Conservation (phyloP, 495 filamentous ascomycete species). For the Hypoxylon trugodes region DNA sequence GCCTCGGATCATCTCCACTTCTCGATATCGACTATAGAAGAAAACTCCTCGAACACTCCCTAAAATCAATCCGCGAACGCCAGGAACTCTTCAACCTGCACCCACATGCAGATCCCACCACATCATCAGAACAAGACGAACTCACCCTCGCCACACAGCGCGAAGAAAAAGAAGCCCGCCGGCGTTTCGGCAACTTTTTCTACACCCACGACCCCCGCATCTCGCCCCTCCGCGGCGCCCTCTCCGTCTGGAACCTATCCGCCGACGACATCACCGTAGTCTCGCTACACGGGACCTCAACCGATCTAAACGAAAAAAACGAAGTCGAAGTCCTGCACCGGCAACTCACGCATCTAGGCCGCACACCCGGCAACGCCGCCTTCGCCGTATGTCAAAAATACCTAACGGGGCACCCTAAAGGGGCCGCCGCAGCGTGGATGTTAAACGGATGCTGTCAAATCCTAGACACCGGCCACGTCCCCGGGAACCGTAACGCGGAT, state of each 20-base stretch:
- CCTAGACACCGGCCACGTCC: constrained; percentile 87
- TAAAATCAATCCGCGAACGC: constrained; percentile 90
- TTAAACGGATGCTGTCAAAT: constrained; percentile 96
- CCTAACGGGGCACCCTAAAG: constrained; percentile 97
- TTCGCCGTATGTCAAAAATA: constrained; percentile 99
- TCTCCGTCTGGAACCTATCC: constrained; percentile 95
- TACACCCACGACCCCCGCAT: constrained; percentile 93
- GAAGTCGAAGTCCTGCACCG: constrained; percentile 96
- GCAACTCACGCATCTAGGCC: constrained; percentile 90
- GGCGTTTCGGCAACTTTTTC: constrained; percentile 92
- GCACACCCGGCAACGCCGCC: constrained; percentile 91
- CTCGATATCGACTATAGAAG: constrained; percentile 95
- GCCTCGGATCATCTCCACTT: constrained; percentile 88
- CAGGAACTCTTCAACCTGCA: constrained; percentile 87
- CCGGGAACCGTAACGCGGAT: constrained; percentile 96
- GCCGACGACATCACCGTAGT: constrained; percentile 93
- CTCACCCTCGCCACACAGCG: constrained; percentile 82
- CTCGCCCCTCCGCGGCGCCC: constrained; percentile 89
- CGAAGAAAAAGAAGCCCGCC: constrained; percentile 88
- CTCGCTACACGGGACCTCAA: constrained; percentile 97
- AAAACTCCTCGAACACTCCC: constrained; percentile 86
- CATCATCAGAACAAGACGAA: constrained; percentile 79
- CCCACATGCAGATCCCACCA: no score
- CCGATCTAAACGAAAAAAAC: constrained; percentile 98
- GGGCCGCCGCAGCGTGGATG: constrained; percentile 99